A percentile compares a stretch with the other conserved stretches of the same genome.
phyloP scores from a whole-genome alignment of 345 rosid species.

The Nephelium lappaceum region DNA sequence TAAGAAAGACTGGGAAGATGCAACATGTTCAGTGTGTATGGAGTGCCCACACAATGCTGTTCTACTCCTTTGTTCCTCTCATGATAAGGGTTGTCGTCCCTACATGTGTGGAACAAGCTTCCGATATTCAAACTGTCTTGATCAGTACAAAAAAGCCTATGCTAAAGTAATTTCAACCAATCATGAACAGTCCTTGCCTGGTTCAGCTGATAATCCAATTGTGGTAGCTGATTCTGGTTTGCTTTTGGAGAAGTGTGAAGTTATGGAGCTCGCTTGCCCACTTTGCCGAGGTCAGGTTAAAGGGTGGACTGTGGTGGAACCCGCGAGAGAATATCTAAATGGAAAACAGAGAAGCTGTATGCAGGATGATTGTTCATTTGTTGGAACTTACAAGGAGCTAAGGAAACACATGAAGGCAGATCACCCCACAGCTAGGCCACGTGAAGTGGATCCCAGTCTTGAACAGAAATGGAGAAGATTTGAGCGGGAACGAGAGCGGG shows the following conservation, averaged over 20 bases:
- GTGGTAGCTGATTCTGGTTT: slow-evolving; percentile 31
- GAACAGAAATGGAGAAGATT: slow-evolving; percentile 89
- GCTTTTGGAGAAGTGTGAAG: slow-evolving; percentile 55
- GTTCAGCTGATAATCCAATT: slow-evolving; percentile 37
- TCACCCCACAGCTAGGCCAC: slow-evolving; percentile 82
- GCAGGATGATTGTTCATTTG: slow-evolving; percentile 83
- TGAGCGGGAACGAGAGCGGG: slow-evolving; percentile 69
- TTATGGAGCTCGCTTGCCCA: slow-evolving; percentile 75
- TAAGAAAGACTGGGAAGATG: slow-evolving; percentile 84
- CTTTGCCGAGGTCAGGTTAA: slow-evolving; percentile 97
- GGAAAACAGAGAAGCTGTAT: slow-evolving; percentile 82
- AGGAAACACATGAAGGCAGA: slow-evolving; percentile 87
- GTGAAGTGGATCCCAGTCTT: slow-evolving; percentile 71
- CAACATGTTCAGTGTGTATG: slow-evolving; percentile 93
- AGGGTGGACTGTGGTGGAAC: slow-evolving; percentile 96
- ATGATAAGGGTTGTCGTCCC: slow-evolving; percentile 97
- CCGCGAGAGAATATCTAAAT: slow-evolving; percentile 77
- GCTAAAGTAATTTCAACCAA: slow-evolving; percentile 53
- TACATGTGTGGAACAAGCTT: slow-evolving; percentile 99
- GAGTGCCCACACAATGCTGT: slow-evolving; percentile 98
- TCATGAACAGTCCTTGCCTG: slow-evolving; percentile 22
- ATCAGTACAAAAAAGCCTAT: slow-evolving; percentile 86
- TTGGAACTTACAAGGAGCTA: slow-evolving; percentile 81
- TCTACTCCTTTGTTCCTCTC: slow-evolving; percentile 95
- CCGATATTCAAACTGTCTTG: slow-evolving; percentile 92